These are phyloP conservation scores for Mycothermus thermophilus DNA, from an alignment of 495 filamentous ascomycete genomes.

Conservation along the genomic window DNA sequence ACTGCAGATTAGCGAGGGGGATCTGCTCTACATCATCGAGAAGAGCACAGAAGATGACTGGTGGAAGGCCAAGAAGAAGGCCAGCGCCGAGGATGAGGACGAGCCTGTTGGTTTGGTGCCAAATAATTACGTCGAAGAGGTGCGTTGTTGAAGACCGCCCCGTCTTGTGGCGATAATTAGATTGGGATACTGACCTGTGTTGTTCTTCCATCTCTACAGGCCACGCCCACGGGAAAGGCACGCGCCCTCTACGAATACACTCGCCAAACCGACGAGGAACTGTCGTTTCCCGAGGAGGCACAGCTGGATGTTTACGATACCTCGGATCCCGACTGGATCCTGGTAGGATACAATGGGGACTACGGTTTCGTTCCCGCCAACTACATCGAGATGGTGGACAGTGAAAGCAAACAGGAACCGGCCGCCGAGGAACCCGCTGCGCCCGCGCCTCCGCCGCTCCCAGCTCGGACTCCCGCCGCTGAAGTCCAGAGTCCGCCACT, in stretches of 20 bases:
- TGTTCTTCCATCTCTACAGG: slow-evolving; percentile 31
- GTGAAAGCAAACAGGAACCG: neutral
- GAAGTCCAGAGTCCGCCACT: slow-evolving; percentile 23
- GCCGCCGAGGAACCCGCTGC: slow-evolving; percentile 15
- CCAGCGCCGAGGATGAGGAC: slow-evolving; percentile 76
- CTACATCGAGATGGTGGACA: slow-evolving; percentile 60
- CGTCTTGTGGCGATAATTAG: neutral
- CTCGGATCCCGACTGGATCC: slow-evolving; percentile 90
- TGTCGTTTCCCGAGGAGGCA: slow-evolving; percentile 88
- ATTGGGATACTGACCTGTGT: slow-evolving; percentile 1
- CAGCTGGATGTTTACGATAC: slow-evolving; percentile 73
- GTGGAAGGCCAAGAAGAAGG: slow-evolving; percentile 99
- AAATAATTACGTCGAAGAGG: slow-evolving; percentile 93
- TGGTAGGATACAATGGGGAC: slow-evolving; percentile 72
- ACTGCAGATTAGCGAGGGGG: slow-evolving; percentile 75
- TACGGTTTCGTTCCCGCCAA: slow-evolving; percentile 96
- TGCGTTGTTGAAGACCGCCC: slow-evolving; percentile 31
- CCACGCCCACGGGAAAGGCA: slow-evolving; percentile 55
- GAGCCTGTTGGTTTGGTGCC: slow-evolving; percentile 89
- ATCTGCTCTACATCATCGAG: slow-evolving; percentile 82
- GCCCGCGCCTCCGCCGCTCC: slow-evolving; percentile 20
- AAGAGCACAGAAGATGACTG: slow-evolving; percentile 84
- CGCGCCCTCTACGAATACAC: slow-evolving; percentile 93
- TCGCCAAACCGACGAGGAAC: slow-evolving; percentile 91
- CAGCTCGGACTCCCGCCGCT: slow-evolving; percentile 15